Base-by-base conservation (phyloP, 495 filamentous ascomycete species). In the Penicillium paradoxum region DNA sequence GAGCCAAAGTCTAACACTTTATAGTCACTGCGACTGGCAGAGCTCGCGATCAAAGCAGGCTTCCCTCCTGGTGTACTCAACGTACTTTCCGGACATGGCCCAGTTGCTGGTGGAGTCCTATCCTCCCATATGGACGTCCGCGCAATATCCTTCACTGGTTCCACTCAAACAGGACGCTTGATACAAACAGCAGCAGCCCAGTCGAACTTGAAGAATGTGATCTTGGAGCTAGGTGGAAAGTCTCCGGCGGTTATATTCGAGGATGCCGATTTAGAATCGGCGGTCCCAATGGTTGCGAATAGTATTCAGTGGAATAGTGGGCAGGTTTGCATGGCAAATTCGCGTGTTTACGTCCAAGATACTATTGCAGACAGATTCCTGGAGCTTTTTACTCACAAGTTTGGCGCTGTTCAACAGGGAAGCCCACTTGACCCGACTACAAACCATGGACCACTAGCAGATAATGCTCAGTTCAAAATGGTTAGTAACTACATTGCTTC, bases 11-110 rank as follows among this genome's bases (percentile, higher is more conserved):
- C 22, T 27, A 43, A 15, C 3, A 3, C 38, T 21, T 15, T 34
- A 1, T 33, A 46, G 43, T 34, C 17, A n/a, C 17, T 17, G 1
- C 21, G 32, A 4, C 4, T 56, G 11, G 48, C 57, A 24, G 44
- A 41, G 3, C 8, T 96, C n/a, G n/a, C n/a, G 39, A 77, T 93
- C 63, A 83, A 83, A 61, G 84, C 93, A 66, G 90, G 91, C 0
- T 95, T 95, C 71, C 91, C 91, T 18, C 84, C 90, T 2, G 91
- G 91, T 6, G 90, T 95, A 7, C 73, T 95, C 52, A 92, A 96
- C 58, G 82, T 95, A 54, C 70, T 93, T 56, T 90, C 90, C 60
- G 90, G 90, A 1, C 74, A 84, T 62, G 55, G 55, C 2, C 86
- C 86, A 45, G 77, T 68, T 42, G 82, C 81, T 10, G 86, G 88